These are phyloP conservation scores for Noccaea caerulescens DNA, from an alignment of 345 rosid genomes.

Conservation along the genomic window DNA sequence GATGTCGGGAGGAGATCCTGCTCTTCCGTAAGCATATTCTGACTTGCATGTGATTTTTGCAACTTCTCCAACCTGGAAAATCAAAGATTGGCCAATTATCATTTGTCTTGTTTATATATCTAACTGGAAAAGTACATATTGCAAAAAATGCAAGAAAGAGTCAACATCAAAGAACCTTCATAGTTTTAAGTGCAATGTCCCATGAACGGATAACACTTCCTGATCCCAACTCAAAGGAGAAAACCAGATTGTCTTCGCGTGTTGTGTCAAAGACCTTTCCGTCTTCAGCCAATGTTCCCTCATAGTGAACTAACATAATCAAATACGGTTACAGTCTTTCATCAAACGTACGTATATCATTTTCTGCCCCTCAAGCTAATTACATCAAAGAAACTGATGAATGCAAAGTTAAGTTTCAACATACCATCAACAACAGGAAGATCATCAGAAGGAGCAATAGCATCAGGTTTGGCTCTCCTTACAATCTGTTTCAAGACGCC, in stretches of 20 bases:
- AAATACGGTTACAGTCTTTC: constrained; percentile 1
- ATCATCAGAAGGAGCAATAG: constrained; percentile 68
- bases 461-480: constrained; percentile 67
- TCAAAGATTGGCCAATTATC: neutral
- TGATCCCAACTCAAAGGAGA: constrained; percentile 85
- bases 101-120: neutral
- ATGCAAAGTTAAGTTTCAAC: constrained; percentile 15
- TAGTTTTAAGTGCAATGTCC: constrained; percentile 83
- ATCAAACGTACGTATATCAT: neutral
- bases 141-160: neutral
- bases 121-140: neutral
- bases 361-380: neutral
- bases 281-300: constrained; percentile 79
- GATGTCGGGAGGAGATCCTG: constrained; percentile 90
- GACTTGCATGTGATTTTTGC: constrained; percentile 93
- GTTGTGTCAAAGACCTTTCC: constrained; percentile 91
- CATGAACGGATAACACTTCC: constrained; percentile 87
- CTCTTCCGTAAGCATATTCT: constrained; percentile 87
- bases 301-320: constrained; percentile 69
- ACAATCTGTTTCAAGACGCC: constrained; percentile 73
- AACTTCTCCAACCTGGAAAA: constrained; percentile 85
- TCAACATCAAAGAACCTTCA: constrained; percentile 61
- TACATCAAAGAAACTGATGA: neutral
- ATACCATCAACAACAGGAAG: constrained; percentile 89
- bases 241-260: constrained; percentile 79